Base-by-base conservation (phyloP, 495 filamentous ascomycete species). In the Rhypophila decipiens region DNA sequence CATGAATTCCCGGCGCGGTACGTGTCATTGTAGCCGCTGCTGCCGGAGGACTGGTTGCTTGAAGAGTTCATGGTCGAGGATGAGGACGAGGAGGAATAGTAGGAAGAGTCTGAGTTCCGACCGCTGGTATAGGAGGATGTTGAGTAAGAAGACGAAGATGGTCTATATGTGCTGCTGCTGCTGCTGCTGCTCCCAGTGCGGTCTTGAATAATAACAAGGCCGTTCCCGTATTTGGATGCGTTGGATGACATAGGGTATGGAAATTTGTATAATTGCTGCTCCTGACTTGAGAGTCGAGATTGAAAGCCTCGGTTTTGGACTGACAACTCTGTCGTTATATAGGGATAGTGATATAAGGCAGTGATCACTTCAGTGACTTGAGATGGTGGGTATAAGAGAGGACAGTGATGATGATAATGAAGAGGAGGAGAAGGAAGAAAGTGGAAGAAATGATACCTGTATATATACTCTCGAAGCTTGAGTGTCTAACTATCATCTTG, bases 191-290 rank as follows among this genome's bases (percentile, higher is more conserved):
- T 31, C 13, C 27, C 27, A 7, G 7, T 13, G 13, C 27, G 7
- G 27, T 21, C 24, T 7, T 59, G 52, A 19, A 42, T 19, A 31
- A 56, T 24, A 24, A 52, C 42, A 19, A 50, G 24, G 23, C 35
- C 29, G 44, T 20, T 48, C 12, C 31, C 29, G 45, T 50, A 24
- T 15, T 34, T 29, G 46, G 49, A 24, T 13, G 39, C 22, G 19
- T 38, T 8, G 20, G 56, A 59, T 21, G 56, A 36, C 52, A 59
- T 59, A 12, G 1, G 19, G 42, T 42, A 22, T 40, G 24, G 2
- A 10, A 11, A 13, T 11, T n/a, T 7, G 27, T 7, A 13, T 31
- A 31, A 13, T 7, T 7, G 13, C 13, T 13, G 13, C 27, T 31
- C 27, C 13, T 13, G 7, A 31, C 27, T 31, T 31, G 13, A 21